Base-by-base conservation (phyloP, 352 stramenopile species). In the Thalassiosira livingstoniorum region DNA sequence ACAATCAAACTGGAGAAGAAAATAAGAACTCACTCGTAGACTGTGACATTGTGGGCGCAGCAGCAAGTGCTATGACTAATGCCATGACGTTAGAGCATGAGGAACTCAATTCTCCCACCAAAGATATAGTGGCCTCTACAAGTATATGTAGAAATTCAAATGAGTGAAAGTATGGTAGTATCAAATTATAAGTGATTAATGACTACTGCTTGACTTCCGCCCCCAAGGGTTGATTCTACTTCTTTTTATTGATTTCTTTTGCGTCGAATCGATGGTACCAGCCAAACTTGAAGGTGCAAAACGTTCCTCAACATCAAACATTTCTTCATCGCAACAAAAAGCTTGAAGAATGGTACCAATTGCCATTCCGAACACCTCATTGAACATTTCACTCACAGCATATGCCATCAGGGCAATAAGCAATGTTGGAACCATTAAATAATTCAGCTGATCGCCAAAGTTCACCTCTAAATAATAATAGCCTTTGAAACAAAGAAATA, bases 281-380 rank as follows among this genome's bases (percentile, higher is more conserved):
- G 55, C 39, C 15, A 83, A 47, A 37, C 75, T 83, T 35, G 3
- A 47, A n/a, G 64, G 64, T 2, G 86, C 83, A 73, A 80, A 90
- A 21, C 77, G 35, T 54, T 84, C 67, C 55, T 88, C 62, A 13
- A 58, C 72, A 25, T 88, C 78, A 80, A 96, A 96, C 84, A 97
- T 95, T 87, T 96, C 93, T 80, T 97, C 93, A 86, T 99, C 97
- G 55, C 97, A 96, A 80, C 97, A 96, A 86, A 98, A 98, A 82
- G 96, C 98, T 67, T 98, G 90, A 45, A 99, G 83, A 42, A 99
- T 98, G 10, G 96, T 98, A 39, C 96, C 94, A 72, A 99, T 98
- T 34, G 92, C 88, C 93, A 98, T 98, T 68, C 97, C 96, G 83
- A 98, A 99, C 13, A 98, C 95, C 25, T 95, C 91, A 47, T 98